These are phyloP conservation scores for Phoma sp. DNA, from an alignment of 2,329 filamentous ascomycete genomes.

Conservation along the genomic window DNA sequence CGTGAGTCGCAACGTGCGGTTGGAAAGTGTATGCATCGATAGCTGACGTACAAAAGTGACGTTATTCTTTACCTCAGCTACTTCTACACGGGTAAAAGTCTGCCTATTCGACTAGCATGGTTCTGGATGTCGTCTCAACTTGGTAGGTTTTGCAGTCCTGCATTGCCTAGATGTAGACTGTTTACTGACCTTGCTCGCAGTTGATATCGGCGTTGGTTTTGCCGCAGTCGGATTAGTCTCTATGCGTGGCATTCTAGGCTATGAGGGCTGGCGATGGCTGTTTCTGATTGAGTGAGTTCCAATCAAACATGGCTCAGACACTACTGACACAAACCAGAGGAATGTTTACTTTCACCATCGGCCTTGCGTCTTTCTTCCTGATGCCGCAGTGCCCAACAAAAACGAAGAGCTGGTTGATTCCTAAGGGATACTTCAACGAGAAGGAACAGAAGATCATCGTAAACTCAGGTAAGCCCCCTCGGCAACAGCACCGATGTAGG, in stretches of 20 bases:
- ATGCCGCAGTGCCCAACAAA: slow-evolving; percentile 61
- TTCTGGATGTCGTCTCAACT: slow-evolving; percentile 49
- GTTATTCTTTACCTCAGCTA: slow-evolving; percentile 67
- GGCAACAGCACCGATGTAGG: background rate
- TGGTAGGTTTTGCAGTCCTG: background rate
- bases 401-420: slow-evolving; percentile 50
- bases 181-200: slow-evolving; percentile 50
- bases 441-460: slow-evolving; percentile 70
- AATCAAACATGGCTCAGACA: background rate
- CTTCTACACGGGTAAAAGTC: slow-evolving; percentile 48
- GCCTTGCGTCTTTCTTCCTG: slow-evolving; percentile 29
- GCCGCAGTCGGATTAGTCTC: slow-evolving; percentile 47
- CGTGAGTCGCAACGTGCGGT: slow-evolving; percentile 51
- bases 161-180: background rate
- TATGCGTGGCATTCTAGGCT: slow-evolving; percentile 48
- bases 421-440: slow-evolving; percentile 66
- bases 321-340: background rate
- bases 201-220: slow-evolving; percentile 36
- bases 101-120: slow-evolving; percentile 49
- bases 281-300: slow-evolving; percentile 55
- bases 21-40: background rate
- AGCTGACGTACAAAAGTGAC: slow-evolving; percentile 42
- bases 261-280: slow-evolving; percentile 48
- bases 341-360: slow-evolving; percentile 24
- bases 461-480: slow-evolving; percentile 46